These are phyloP conservation scores for Tephrocybe sp. DNA, from an alignment of 768 basidiomycete species.

Conservation along the genomic window DNA sequence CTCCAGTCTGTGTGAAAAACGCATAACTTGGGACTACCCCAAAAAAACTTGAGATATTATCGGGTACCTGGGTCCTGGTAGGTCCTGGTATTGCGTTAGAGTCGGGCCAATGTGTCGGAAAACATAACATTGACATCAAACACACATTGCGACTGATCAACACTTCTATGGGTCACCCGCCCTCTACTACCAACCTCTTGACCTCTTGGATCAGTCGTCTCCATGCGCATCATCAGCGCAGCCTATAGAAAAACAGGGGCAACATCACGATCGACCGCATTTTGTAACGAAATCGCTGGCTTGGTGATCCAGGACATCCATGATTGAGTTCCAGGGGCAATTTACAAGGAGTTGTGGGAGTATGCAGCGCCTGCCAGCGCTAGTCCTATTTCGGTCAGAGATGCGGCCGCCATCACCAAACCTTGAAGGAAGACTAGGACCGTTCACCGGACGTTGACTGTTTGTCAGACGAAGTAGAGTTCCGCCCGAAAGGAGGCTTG, in stretches of 20 bases:
- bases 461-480: constrained; percentile 3
- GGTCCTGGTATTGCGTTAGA: too few relatives aligned
- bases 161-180: too few relatives aligned
- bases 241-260: background rate
- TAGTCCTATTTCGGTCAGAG: constrained; percentile 8
- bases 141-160: background rate
- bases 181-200: too few relatives aligned
- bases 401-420: background rate
- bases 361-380: background rate
- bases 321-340: constrained; percentile 11
- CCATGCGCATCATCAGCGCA: background rate
- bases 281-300: background rate
- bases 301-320: background rate
- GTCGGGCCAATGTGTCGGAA: background rate
- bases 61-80: background rate
- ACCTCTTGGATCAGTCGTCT: too few relatives aligned
- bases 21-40: background rate
- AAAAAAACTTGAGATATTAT: background rate
- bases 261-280: background rate
- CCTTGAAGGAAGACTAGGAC: background rate
- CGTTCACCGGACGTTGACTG: background rate
- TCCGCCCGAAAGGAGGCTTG: background rate
- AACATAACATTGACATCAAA: background rate
- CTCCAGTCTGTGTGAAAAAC: constrained; percentile 1
- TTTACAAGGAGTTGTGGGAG: background rate